Conservation (phyloP, 169 alveolate species). For the Eimeria tenella region DNA sequence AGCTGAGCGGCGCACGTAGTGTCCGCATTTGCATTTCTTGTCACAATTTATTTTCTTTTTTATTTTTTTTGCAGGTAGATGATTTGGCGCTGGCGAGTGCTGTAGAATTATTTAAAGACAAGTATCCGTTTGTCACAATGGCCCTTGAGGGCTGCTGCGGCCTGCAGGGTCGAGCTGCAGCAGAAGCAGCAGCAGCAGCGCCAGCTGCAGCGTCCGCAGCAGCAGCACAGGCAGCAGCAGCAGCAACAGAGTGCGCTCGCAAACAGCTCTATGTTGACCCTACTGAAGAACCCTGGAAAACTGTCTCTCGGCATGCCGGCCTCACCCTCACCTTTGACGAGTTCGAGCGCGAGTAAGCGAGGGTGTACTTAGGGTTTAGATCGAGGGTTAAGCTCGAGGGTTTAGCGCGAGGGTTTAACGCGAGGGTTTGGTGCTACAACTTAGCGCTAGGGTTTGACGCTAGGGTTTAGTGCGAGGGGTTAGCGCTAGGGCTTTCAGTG, state of each 20-base stretch:
- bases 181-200: conserved; percentile 10
- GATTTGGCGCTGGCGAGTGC: conserved; percentile 33
- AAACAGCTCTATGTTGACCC: neutral
- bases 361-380: neutral
- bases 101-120: neutral
- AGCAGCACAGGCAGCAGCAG: neutral
- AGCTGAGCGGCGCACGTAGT: neutral
- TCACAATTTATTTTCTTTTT: neutral
- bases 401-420: neutral
- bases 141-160: neutral
- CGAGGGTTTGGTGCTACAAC: too few species aligned
- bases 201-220: neutral
- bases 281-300: conserved; percentile 2
- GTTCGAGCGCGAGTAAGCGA: neutral
- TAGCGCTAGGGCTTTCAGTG: neutral
- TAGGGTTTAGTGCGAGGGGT: neutral
- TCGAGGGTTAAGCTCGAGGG: neutral
- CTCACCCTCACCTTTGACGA: conserved; percentile 8
- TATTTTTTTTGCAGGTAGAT: neutral
- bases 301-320: neutral
- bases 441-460: neutral
- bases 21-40: neutral
- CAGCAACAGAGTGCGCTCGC: conserved; percentile 6
- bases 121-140: neutral
- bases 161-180: neutral